Conservation (phyloP, 306 rosid genomes). For the Trifolium fragiferum region DNA sequence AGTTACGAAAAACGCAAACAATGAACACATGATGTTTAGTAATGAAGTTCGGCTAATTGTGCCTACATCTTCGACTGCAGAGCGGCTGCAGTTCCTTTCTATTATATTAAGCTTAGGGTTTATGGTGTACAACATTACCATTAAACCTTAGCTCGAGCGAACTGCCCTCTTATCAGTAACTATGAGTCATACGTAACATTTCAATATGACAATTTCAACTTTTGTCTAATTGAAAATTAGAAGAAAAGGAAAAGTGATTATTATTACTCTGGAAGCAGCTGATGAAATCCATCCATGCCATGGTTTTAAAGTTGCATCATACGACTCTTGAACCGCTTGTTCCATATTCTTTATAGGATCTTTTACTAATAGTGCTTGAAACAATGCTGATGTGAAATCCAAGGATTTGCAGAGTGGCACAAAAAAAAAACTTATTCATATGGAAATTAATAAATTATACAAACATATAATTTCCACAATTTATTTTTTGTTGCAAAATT, state of each 20-base stretch:
- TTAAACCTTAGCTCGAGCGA: background rate
- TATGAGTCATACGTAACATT: background rate
- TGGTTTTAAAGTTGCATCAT: conserved; percentile 67
- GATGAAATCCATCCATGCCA: conserved; percentile 99
- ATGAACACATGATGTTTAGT: background rate
- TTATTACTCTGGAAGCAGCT: conserved; percentile 81
- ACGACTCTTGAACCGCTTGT: conserved; percentile 78
- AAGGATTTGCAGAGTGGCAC: conserved; percentile 58
- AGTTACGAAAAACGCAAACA: background rate
- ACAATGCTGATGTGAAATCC: conserved; percentile 68
- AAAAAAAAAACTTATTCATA: background rate
- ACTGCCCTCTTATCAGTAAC: background rate
- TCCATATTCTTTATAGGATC: conserved; percentile 68
- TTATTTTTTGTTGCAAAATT: background rate
- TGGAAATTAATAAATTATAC: conserved; percentile 8
- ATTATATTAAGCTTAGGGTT: no score
- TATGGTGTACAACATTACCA: background rate
- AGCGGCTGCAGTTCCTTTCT: background rate
- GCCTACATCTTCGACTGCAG: background rate
- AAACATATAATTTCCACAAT: background rate
- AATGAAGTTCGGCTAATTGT: background rate
- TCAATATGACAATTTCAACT: conserved; percentile 24
- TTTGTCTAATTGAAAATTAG: background rate
- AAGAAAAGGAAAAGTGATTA: conserved; percentile 6
- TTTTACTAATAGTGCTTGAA: conserved; percentile 53